Evolutionary conservation across 177 flowering plant species (phyloP), one percentile per base, ranked within the genome.

Genomic region (Vitis hybrid): DNA sequence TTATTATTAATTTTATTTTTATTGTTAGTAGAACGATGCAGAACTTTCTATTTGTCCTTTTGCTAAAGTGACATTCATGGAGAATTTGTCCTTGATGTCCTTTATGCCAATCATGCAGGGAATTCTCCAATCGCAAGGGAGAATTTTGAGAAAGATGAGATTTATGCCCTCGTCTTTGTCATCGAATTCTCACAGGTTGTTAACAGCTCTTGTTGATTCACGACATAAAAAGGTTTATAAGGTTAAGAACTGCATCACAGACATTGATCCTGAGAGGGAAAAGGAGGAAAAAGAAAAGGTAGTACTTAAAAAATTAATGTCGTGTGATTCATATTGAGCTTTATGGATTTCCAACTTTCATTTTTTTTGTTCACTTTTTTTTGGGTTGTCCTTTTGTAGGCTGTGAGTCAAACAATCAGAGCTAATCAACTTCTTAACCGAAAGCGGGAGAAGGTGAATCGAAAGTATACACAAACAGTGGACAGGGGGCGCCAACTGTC

Each of bases 241-340:
- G 82, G 97, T 95, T 70, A 95, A 95, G 80, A 93, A 93, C 72
- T 91, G 97, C 72, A 65, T 93, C 56, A 95, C 98, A 19, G 92
- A 95, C 79, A 90, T 91, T 70, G 99, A 95, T 74, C 98, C 99
- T 16, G 99, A 95, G 82, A 93, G 83, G 78, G 99, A 93, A 74
- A 95, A 93, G 82, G 99, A 95, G 77, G 90, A 90, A 77, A 95
- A 86, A 72, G 98, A 91, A 78, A 95, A 81, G 97, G 99, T 95
- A 84, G 73, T 69, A 55, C 2, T 53, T 59, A 6, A 56, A 49
- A 3, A 66, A 57, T 2, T 60, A 6, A 18, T 69, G 51, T 1
- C 5, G 45, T 59, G 22, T 13, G 9, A 62, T 19, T 15, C 12
- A 64, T 50, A 51, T 18, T 14, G 5, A 26, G 48, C 19, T 11